phyloP scores from a whole-genome alignment of 148 eudicot genomes.

The Amaranthus palmeri region DNA sequence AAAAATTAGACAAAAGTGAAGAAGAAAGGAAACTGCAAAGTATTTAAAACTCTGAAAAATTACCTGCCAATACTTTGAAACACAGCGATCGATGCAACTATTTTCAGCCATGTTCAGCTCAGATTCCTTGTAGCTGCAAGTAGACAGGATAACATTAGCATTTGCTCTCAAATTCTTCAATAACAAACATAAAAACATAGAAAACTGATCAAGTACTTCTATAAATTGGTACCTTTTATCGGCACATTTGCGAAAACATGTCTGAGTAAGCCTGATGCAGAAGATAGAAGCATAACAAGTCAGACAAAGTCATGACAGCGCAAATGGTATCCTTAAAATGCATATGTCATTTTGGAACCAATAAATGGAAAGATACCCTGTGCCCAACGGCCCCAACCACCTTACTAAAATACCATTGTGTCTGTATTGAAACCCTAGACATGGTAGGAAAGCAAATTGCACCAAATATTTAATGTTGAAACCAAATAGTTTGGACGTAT shows the following conservation, averaged over 20 bases:
- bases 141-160: conserved; percentile 4
- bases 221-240: conserved; percentile 51
- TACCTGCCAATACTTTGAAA: conserved; percentile 93
- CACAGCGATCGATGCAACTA: conserved; percentile 86
- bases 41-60: background rate
- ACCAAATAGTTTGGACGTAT: too few species aligned
- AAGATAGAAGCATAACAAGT: conserved; percentile 18
- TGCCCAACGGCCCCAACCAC: too few species aligned
- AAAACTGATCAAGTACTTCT: background rate
- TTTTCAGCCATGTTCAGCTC: conserved; percentile 87
- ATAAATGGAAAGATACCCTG: background rate
- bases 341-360: background rate
- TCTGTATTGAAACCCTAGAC: background rate
- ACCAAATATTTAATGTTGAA: too few species aligned
- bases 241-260: conserved; percentile 75
- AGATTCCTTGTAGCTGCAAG: conserved; percentile 73
- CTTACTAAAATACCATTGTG: too few species aligned
- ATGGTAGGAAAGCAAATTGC: background rate
- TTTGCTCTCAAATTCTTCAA: background rate
- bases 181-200: background rate
- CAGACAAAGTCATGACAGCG: background rate
- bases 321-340: background rate
- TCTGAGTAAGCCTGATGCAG: conserved; percentile 67
- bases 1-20: background rate
- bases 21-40: conserved; percentile 5